Evolutionary conservation across 1,284 basidiomycete species (phyloP).

Genomic region (Mycena citricolor): DNA sequence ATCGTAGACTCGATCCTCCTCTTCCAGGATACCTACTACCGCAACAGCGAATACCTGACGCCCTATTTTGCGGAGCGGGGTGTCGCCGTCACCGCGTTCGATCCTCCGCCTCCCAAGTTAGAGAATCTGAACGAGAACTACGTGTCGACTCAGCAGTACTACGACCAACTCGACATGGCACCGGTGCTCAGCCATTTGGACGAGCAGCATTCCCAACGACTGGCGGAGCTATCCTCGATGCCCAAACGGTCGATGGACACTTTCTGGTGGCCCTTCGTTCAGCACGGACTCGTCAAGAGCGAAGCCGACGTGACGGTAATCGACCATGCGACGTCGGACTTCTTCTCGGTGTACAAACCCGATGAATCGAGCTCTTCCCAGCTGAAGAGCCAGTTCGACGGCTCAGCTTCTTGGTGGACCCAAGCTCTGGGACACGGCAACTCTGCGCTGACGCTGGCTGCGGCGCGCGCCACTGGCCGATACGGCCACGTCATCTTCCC

Average conservation of each 20-base stretch:
- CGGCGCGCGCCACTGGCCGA: slow-evolving; percentile 86
- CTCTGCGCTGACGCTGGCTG: slow-evolving; percentile 79
- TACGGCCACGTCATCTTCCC: slow-evolving; percentile 99
- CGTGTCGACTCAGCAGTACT: slow-evolving; percentile 67
- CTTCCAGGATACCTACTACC: slow-evolving; percentile 86
- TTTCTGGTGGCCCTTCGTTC: slow-evolving; percentile 98
- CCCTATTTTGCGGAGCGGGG: slow-evolving; percentile 78
- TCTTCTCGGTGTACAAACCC: slow-evolving; percentile 69
- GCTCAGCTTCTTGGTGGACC: slow-evolving; percentile 98
- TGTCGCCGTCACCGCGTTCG: slow-evolving; percentile 58
- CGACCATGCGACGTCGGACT: slow-evolving; percentile 88
- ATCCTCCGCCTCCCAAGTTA: slow-evolving; percentile 60
- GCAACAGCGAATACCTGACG: slow-evolving; percentile 81
- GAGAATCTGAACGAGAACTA: slow-evolving; percentile 51
- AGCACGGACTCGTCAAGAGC: slow-evolving; percentile 75
- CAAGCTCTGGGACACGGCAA: slow-evolving; percentile 89
- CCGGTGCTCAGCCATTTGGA: slow-evolving; percentile 65
- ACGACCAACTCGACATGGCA: slow-evolving; percentile 53
- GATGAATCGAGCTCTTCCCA: slow-evolving; percentile 37
- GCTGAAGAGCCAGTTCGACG: slow-evolving; percentile 79
- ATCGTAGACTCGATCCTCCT: slow-evolving; percentile 86
- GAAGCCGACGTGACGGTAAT: slow-evolving; percentile 84
- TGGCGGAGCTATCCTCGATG: slow-evolving; percentile 77
- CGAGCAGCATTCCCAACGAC: slow-evolving; percentile 57
- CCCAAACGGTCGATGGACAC: slow-evolving; percentile 73